Evolutionary conservation across 208 protist genomes (phyloP).

Genomic region (Leishmania amazonensis): DNA sequence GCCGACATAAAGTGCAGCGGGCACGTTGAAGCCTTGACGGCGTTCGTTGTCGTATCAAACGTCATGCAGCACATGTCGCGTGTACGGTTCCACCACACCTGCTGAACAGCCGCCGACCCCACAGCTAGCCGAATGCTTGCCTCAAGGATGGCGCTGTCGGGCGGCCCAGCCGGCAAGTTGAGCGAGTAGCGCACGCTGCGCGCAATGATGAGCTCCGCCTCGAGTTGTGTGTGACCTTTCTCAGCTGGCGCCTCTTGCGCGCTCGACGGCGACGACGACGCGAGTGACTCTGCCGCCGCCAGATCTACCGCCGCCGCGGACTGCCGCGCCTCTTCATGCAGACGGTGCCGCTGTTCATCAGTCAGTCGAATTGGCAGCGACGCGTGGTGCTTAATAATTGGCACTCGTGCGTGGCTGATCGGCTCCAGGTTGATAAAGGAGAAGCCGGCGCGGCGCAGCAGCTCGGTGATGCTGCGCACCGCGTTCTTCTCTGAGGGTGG

Average conservation of each 20-base stretch:
- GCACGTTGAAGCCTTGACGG: conserved; percentile 64
- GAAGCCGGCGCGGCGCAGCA: conserved; percentile 84
- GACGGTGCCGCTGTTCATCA: conserved; percentile 21
- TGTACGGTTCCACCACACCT: conserved; percentile 88
- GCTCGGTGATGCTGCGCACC: conserved; percentile 83
- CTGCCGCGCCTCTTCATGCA: conserved; percentile 12
- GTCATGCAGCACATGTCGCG: conserved; percentile 72
- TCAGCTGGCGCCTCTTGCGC: not conserved
- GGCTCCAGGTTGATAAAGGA: conserved; percentile 84
- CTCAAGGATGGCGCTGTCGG: conserved; percentile 79
- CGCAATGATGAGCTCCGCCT: conserved; percentile 72
- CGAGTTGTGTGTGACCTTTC: conserved; percentile 27
- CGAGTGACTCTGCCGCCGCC: not conserved
- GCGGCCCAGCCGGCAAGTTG: conserved; percentile 39
- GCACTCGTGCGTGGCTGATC: conserved; percentile 85
- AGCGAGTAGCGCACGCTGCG: conserved; percentile 76
- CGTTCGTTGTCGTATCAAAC: conserved; percentile 63
- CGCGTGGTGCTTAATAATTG: conserved; percentile 92
- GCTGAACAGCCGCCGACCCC: conserved; percentile 60
- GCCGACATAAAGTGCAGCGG: conserved; percentile 48
- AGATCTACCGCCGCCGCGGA: not conserved
- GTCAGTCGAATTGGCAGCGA: conserved; percentile 63
- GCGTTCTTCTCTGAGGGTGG: conserved; percentile 81
- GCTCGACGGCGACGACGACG: not conserved
- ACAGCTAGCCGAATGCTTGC: conserved; percentile 68